Conservation (phyloP, 192 early-diverging fungal species). For the Podila epicladia region DNA sequence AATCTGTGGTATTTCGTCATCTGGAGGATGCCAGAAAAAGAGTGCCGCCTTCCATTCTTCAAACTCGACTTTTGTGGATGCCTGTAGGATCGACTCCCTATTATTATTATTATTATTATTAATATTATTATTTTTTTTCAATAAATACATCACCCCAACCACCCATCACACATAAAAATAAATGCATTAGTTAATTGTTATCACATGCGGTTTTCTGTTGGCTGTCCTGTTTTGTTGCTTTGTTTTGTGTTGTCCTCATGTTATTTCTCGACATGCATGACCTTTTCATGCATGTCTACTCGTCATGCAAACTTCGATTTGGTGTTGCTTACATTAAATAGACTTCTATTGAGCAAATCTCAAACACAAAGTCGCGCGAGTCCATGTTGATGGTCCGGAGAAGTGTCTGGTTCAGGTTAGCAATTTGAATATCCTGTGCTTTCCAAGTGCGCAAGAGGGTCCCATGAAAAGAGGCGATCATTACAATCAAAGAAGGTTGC, state of each 20-base stretch:
- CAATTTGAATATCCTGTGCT: conserved; percentile 42
- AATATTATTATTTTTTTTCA: no score
- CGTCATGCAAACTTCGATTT: background rate
- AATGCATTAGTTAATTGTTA: background rate
- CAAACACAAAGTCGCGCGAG: conserved; percentile 43
- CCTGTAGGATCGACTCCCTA: conserved; percentile 48
- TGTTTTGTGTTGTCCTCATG: background rate
- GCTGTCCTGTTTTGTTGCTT: background rate
- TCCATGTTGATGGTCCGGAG: conserved; percentile 33
- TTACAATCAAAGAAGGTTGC: background rate
- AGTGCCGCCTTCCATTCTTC: conserved; percentile 49
- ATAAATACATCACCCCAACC: background rate
- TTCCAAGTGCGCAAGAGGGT: background rate
- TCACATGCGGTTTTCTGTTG: background rate
- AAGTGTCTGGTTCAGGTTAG: conserved; percentile 43
- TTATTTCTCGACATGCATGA: background rate
- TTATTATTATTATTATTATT: no score
- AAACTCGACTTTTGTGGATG: conserved; percentile 40
- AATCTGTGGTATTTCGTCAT: conserved; percentile 40
- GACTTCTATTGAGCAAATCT: conserved; percentile 47
- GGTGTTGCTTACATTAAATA: conserved; percentile 28
- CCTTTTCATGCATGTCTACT: background rate
- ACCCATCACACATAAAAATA: background rate
- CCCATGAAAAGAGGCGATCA: background rate
- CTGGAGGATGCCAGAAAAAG: conserved; percentile 48